These are phyloP conservation scores for Fusarium solani-melongenae DNA, from an alignment of 2,329 filamentous ascomycete species.

Conservation along the genomic window DNA sequence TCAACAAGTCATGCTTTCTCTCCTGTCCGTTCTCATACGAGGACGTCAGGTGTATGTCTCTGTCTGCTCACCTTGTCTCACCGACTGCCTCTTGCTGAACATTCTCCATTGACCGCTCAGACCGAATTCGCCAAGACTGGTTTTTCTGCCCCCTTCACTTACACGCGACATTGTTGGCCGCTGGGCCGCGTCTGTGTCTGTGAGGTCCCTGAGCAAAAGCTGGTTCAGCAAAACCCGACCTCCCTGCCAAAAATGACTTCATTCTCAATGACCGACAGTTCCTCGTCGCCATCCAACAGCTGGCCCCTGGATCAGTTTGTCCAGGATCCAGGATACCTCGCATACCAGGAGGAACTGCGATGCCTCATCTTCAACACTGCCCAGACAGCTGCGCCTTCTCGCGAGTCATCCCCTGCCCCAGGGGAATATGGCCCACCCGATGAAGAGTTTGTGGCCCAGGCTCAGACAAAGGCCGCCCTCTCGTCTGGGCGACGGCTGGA, in stretches of 20 bases:
- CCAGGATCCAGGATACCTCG: constrained; percentile 55
- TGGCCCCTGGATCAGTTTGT: constrained; percentile 51
- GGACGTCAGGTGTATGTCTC: background rate
- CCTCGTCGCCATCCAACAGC: constrained; percentile 43
- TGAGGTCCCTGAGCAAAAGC: background rate
- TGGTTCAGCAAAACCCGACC: background rate
- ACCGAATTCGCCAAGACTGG: background rate
- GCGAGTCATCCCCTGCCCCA: constrained; percentile 50
- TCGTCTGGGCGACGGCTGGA: constrained; percentile 49
- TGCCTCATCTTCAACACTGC: constrained; percentile 59
- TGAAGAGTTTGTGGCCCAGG: constrained; percentile 34
- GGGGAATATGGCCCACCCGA: constrained; percentile 30
- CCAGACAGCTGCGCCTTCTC: constrained; percentile 55
- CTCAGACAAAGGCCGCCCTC: constrained; percentile 42
- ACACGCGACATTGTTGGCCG: background rate
- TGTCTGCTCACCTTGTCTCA: constrained; percentile 1
- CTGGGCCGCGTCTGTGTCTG: background rate
- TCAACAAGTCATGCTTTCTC: background rate
- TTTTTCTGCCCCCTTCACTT: constrained; percentile 1
- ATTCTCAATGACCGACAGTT: constrained; percentile 31
- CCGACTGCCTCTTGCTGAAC: background rate
- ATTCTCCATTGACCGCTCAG: background rate
- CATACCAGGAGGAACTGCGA: constrained; percentile 58
- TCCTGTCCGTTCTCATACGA: background rate
- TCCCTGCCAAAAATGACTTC: constrained; percentile 10